These are phyloP conservation scores for Botrytis elliptica DNA, from an alignment of 2,329 filamentous ascomycete species.

Conservation along the genomic window DNA sequence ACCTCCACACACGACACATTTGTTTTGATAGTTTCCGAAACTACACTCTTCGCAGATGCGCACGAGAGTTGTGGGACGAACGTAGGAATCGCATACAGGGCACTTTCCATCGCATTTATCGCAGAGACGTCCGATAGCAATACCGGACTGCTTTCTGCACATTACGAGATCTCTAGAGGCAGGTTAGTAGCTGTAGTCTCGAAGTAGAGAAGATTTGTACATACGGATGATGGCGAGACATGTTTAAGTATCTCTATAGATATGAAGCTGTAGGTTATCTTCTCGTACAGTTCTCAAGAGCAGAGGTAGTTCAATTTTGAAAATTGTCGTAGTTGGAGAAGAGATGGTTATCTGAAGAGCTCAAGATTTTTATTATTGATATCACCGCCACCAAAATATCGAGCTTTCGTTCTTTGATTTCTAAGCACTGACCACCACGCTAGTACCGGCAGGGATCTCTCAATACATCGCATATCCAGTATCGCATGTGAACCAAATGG, in stretches of 20 bases:
- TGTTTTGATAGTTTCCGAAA: slow-evolving; percentile 99
- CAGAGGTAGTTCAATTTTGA: background rate
- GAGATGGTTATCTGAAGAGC: background rate
- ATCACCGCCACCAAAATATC: slow-evolving; percentile 23
- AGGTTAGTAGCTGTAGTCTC: slow-evolving; percentile 17
- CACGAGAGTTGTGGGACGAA: slow-evolving; percentile 93
- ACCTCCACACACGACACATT: slow-evolving; percentile 97
- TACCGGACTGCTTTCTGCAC: slow-evolving; percentile 98
- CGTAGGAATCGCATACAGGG: slow-evolving; percentile 98
- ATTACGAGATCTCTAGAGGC: slow-evolving; percentile 82
- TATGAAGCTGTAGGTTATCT: slow-evolving; percentile 2
- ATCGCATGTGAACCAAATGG: background rate
- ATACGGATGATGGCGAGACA: slow-evolving; percentile 63
- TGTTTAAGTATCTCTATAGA: slow-evolving; percentile 23
- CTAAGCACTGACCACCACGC: slow-evolving; percentile 28
- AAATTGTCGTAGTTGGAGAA: background rate
- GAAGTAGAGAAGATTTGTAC: slow-evolving; percentile 37
- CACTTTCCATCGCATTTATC: slow-evolving; percentile 99
- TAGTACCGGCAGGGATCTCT: slow-evolving; percentile 9
- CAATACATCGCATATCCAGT: background rate
- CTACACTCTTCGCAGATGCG: slow-evolving; percentile 99
- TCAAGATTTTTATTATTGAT: slow-evolving; percentile 9
- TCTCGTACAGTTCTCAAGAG: background rate
- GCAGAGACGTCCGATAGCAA: slow-evolving; percentile 96
- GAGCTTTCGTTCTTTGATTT: slow-evolving; percentile 24